These are phyloP conservation scores for Rhizomucor miehei DNA, from an alignment of 371 early-diverging fungal genomes.

Conservation along the genomic window DNA sequence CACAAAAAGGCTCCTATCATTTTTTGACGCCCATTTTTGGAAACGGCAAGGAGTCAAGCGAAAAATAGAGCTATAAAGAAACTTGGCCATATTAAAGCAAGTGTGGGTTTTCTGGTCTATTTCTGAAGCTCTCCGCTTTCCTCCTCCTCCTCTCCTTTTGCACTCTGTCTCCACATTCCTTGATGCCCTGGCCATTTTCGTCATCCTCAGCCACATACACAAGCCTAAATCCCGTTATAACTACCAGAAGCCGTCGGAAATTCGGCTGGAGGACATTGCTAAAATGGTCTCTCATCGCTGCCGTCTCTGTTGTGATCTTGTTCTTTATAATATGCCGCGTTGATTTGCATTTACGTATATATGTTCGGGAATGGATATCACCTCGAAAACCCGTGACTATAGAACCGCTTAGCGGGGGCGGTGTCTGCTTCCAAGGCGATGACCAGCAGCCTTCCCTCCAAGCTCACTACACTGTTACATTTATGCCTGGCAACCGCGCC, in stretches of 20 bases:
- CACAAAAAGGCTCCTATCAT: too few species aligned
- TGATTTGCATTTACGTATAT: slow-evolving; percentile 44
- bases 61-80: too few species aligned
- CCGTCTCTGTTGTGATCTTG: slow-evolving; percentile 7
- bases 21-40: too few species aligned
- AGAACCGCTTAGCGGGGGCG: slow-evolving; percentile 25
- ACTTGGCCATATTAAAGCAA: neutral
- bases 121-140: neutral
- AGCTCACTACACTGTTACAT: slow-evolving; percentile 23
- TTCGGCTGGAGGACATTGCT: neutral
- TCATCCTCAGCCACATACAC: slow-evolving; percentile 4
- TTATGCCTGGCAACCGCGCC: slow-evolving; percentile 40
- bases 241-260: slow-evolving; percentile 6
- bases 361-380: slow-evolving; percentile 37
- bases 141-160: too few species aligned
- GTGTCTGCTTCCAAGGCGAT: slow-evolving; percentile 23
- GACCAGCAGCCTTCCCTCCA: slow-evolving; percentile 23
- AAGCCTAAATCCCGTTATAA: slow-evolving; percentile 3
- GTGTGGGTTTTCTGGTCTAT: neutral
- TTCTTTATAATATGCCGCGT: slow-evolving; percentile 36
- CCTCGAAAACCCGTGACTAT: slow-evolving; percentile 20
- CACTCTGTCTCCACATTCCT: too few species aligned
- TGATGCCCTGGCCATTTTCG: slow-evolving; percentile 8
- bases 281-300: slow-evolving; percentile 7
- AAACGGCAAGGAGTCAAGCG: too few species aligned